Conservation (phyloP, 208 protist genomes). For the Trypanosoma brucei region DNA sequence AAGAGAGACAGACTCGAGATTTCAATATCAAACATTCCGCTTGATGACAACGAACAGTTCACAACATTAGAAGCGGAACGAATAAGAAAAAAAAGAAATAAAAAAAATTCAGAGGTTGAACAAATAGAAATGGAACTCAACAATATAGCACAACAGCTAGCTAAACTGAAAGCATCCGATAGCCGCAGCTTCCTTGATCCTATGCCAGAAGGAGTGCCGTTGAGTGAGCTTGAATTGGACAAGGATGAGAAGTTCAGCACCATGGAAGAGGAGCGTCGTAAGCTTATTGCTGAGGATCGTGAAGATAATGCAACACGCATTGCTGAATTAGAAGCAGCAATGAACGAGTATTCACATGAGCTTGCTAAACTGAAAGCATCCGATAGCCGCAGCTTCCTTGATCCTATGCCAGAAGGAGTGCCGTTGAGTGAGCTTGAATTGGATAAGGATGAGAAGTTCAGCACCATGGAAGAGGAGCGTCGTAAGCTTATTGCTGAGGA, state of each 20-base stretch:
- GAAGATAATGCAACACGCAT: conserved; percentile 29
- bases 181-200: conserved; percentile 8
- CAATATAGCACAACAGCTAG: conserved; percentile 29
- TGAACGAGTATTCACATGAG: conserved; percentile 27
- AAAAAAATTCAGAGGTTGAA: conserved; percentile 16
- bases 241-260: conserved; percentile 51
- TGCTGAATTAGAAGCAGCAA: conserved; percentile 1
- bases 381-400: conserved; percentile 48
- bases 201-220: not conserved
- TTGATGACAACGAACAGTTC: not conserved
- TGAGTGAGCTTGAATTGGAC: conserved; percentile 27
- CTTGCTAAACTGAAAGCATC: conserved; percentile 24
- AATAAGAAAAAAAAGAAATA: conserved; percentile 6
- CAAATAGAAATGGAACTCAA: conserved; percentile 36
- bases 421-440: conserved; percentile 65
- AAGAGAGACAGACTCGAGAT: not conserved
- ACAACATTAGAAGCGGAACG: not conserved
- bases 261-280: conserved; percentile 49
- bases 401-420: conserved; percentile 52
- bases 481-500: conserved; percentile 24
- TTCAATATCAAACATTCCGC: not conserved
- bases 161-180: conserved; percentile 25
- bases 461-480: conserved; percentile 49
- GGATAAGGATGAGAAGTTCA: conserved; percentile 60
- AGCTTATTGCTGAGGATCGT: conserved; percentile 24